These are phyloP conservation scores for Aquanectria penicillioides DNA, from an alignment of 2,329 filamentous ascomycete species.

Conservation along the genomic window DNA sequence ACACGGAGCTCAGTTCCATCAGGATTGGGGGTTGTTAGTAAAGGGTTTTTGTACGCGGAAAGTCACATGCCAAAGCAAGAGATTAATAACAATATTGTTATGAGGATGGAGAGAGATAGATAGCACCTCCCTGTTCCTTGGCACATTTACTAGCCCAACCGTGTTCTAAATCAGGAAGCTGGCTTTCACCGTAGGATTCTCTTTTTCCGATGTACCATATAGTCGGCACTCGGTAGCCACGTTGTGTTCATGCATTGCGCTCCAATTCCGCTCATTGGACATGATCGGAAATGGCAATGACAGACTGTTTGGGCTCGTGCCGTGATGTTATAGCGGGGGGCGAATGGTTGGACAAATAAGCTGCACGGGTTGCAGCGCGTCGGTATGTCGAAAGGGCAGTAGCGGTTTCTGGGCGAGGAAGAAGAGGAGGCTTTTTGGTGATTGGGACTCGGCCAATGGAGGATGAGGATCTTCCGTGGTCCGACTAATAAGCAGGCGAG, in stretches of 20 bases:
- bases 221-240: too few relatives aligned
- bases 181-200: not conserved
- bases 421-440: not conserved
- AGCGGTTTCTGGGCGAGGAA: not conserved
- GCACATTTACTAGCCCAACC: not conserved
- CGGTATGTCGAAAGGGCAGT: conserved; percentile 11
- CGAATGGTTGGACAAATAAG: not conserved
- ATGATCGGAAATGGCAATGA: too few relatives aligned
- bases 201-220: too few relatives aligned
- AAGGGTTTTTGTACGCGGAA: not conserved
- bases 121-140: not conserved
- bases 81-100: not conserved
- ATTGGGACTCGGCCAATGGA: not conserved
- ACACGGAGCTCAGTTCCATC: too few relatives aligned
- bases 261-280: too few relatives aligned
- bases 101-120: conserved; percentile 1
- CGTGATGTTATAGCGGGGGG: too few relatives aligned
- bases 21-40: not conserved
- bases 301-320: too few relatives aligned
- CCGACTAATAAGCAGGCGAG: not conserved
- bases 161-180: conserved; percentile 18
- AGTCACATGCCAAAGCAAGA: conserved; percentile 4
- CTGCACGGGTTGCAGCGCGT: not conserved
- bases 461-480: not conserved
- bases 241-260: not conserved